A percentile compares a stretch with the other conserved stretches of the same genome.
phyloP scores from a whole-genome alignment of 2,329 filamentous ascomycete species.

The Cryphonectria parasitica region DNA sequence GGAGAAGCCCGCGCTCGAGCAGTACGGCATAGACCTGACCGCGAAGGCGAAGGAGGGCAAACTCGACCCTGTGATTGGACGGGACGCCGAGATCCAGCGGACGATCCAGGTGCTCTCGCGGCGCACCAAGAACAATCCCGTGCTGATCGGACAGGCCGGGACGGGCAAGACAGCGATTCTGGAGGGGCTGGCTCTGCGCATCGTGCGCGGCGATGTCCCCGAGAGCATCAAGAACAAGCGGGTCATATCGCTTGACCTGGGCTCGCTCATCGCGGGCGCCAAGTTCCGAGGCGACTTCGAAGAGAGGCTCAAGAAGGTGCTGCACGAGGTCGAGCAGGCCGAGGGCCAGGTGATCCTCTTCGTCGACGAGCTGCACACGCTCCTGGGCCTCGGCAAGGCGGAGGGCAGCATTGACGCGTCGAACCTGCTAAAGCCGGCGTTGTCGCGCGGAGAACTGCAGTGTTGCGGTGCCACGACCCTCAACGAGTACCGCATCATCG shows the following conservation, averaged over 20 bases:
- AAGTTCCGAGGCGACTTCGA: constrained; percentile 97
- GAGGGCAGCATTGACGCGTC: constrained; percentile 97
- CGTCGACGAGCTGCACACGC: constrained; percentile 89
- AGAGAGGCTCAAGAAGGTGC: constrained; percentile 85
- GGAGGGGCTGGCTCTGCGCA: constrained; percentile 86
- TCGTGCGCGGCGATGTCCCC: constrained; percentile 89
- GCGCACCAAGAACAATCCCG: constrained; percentile 93
- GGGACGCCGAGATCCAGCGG: constrained; percentile 88
- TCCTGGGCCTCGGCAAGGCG: constrained; percentile 90
- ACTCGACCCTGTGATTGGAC: constrained; percentile 92
- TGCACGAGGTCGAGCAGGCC: constrained; percentile 89
- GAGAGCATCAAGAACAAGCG: constrained; percentile 95
- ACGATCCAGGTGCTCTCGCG: constrained; percentile 93
- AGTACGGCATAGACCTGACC: constrained; percentile 90
- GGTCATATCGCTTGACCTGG: constrained; percentile 85
- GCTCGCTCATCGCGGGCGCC: constrained; percentile 90
- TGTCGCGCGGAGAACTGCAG: constrained; percentile 91
- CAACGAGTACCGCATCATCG: constrained; percentile 88
- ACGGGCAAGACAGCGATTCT: constrained; percentile 94
- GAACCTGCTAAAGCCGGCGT: constrained; percentile 88
- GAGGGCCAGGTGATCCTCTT: constrained; percentile 91
- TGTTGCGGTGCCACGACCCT: constrained; percentile 95
- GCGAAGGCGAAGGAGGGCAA: constrained; percentile 84
- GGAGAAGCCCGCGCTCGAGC: constrained; percentile 85
- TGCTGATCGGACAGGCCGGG: constrained; percentile 88